Base-by-base conservation (phyloP, 2,329 filamentous ascomycete species). In the Curvularia sp. region DNA sequence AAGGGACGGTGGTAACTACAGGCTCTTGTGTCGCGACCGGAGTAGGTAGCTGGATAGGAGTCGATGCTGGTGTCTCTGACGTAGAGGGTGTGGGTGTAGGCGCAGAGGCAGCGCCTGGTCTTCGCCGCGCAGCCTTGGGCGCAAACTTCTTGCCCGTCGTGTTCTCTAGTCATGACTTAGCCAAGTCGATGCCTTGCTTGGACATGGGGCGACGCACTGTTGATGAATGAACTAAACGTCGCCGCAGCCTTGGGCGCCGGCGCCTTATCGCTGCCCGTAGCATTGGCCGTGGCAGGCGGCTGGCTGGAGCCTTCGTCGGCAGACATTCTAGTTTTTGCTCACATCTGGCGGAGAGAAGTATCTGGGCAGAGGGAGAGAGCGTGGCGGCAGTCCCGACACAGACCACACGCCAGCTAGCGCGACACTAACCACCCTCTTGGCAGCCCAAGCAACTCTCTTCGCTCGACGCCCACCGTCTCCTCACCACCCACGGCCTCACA, bases 111-210 rank as follows among this genome's bases (percentile, higher is more conserved):
- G 73, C 74, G 43, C 70, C 73, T 49, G 80, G 78, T 28, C 80
- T 75, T 49, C 81, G 78, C 39, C 75, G 74, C 28, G 77, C 74
- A 47, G 76, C 79, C 64, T 82, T 83, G 38, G 82, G 81, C 4
- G 79, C 80, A 57, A 81, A 78, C 66, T 80, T 81, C 66, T 80
- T 82, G 69, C 78, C 78, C 18, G 79, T 77, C 55, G 78, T 77
- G 60, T 79, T 77, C 75, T 75, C 70, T 72, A 46, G 1, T 25
- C 28, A 57, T 21, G 52, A 9, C 45, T 70, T 57, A 69, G 67
- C 55, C 47, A 19, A 54, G 59, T 55, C 57, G 46, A 56, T 55
- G 61, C 58, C 42, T 39, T 38, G 19, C 23, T 36, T 28, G 49
- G 43, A 30, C 27, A 32, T 30, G 43, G 27, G 41, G 39, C 53